Percentiles rank a stretch among this genome's conserved stretches.
phyloP scores from a whole-genome alignment of 176 grass and related monocot species.

The Eleusine coracana region DNA sequence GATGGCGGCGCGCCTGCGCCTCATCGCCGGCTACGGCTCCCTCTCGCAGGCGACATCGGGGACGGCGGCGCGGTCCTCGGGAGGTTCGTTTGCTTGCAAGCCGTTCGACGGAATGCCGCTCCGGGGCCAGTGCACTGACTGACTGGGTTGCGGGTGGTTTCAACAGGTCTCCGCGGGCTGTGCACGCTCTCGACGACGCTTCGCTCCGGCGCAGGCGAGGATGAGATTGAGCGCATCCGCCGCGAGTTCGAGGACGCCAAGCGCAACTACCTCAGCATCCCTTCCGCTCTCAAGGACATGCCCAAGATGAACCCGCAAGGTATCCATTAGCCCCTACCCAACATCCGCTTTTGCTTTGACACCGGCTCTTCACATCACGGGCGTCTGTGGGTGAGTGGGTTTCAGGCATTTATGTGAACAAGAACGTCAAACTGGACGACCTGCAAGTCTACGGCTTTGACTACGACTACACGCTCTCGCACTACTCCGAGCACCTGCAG shows the following conservation, averaged over 20 bases:
- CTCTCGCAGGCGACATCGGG: neutral
- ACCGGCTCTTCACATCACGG: neutral
- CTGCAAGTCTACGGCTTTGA: slow-evolving; percentile 97
- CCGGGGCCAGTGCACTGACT: neutral
- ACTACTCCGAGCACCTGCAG: slow-evolving; percentile 83
- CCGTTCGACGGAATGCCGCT: slow-evolving; percentile 50
- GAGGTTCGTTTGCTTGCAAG: slow-evolving; percentile 7
- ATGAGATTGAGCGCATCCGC: slow-evolving; percentile 85
- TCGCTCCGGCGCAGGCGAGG: slow-evolving; percentile 50
- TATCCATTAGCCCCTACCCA: neutral
- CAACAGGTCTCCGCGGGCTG: slow-evolving; percentile 18
- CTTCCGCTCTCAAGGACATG: slow-evolving; percentile 79
- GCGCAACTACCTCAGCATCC: slow-evolving; percentile 85
- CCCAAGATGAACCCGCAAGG: slow-evolving; percentile 90
- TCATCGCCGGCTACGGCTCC: neutral
- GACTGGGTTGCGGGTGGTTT: neutral
- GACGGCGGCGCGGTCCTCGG: neutral
- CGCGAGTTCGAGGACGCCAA: slow-evolving; percentile 82
- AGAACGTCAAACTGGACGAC: slow-evolving; percentile 79
- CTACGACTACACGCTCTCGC: slow-evolving; percentile 93
- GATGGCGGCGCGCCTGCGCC: slow-evolving; percentile 8
- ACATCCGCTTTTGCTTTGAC: neutral
- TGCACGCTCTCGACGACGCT: slow-evolving; percentile 55
- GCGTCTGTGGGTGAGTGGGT: neutral
- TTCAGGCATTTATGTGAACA: slow-evolving; percentile 92